Percentiles rank a stretch among this genome's conserved stretches.
Conservation (phyloP, 768 basidiomycete species). For the Calvatia gigantea region DNA sequence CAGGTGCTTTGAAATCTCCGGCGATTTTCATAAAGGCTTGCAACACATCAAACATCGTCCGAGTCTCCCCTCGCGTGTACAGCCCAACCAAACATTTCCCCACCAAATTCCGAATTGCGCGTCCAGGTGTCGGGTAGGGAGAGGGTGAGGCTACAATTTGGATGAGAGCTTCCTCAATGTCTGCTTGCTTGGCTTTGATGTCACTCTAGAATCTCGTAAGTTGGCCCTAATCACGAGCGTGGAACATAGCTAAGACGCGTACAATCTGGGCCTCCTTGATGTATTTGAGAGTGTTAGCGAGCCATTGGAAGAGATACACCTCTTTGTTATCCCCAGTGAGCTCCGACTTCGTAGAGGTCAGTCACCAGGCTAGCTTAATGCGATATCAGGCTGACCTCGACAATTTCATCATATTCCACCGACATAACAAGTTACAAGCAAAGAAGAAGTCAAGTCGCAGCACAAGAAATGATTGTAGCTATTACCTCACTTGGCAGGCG, state of each 20-base stretch:
- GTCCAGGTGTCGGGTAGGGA: slow-evolving; percentile 79
- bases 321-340: slow-evolving; percentile 74
- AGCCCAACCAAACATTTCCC: slow-evolving; percentile 72
- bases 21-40: slow-evolving; percentile 74
- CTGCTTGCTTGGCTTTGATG: slow-evolving; percentile 60
- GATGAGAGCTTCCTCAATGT: slow-evolving; percentile 60
- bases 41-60: slow-evolving; percentile 83
- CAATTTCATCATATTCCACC: slow-evolving; percentile 8
- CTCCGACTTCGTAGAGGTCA: slow-evolving; percentile 44
- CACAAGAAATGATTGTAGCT: background rate
- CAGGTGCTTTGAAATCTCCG: slow-evolving; percentile 58
- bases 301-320: slow-evolving; percentile 83
- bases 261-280: slow-evolving; percentile 51
- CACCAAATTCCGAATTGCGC: slow-evolving; percentile 76
- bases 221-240: no score
- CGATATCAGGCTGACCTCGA: background rate
- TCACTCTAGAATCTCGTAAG: slow-evolving; percentile 47
- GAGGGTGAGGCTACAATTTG: slow-evolving; percentile 64
- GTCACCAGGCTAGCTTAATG: background rate
- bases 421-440: background rate
- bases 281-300: slow-evolving; percentile 60
- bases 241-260: no score
- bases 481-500: background rate
- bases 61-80: slow-evolving; percentile 79
- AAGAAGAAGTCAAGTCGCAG: background rate